A percentile compares a stretch with the other conserved stretches of the same genome.
Conservation (phyloP, 208 protist genomes). For the Trypanosoma cruzi region DNA sequence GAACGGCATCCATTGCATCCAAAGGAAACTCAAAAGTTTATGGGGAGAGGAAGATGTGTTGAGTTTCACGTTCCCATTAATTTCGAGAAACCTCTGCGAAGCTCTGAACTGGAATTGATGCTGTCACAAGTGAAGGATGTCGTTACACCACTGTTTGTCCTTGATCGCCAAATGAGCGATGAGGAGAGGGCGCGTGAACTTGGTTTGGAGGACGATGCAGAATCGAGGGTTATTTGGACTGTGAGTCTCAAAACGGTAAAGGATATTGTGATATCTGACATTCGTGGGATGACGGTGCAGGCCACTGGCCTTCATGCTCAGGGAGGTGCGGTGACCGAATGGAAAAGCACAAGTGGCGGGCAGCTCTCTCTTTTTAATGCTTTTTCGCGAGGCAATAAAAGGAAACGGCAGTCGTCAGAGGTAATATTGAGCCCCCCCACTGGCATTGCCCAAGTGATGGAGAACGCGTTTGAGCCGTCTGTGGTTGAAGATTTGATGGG, state of each 20-base stretch:
- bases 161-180: constrained; percentile 44
- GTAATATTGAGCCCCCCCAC: not conserved
- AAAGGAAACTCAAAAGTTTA: constrained; percentile 81
- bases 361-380: constrained; percentile 64
- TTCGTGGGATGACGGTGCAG: constrained; percentile 87
- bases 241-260: constrained; percentile 39
- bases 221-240: constrained; percentile 53
- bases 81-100: constrained; percentile 49
- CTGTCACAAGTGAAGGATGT: constrained; percentile 33
- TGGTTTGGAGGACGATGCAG: constrained; percentile 33
- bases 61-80: constrained; percentile 72
- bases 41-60: constrained; percentile 83
- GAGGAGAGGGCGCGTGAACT: constrained; percentile 29
- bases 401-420: not conserved
- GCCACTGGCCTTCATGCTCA: constrained; percentile 45
- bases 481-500: constrained; percentile 19
- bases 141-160: constrained; percentile 57
- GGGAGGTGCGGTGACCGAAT: not conserved
- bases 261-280: constrained; percentile 75
- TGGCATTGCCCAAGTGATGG: not conserved
- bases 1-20: constrained; percentile 83
- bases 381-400: constrained; percentile 35
- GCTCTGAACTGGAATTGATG: constrained; percentile 46
- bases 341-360: constrained; percentile 19
- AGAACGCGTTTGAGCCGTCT: not conserved